These are phyloP conservation scores for Coprinopsis sp. DNA, from an alignment of 768 basidiomycete species.

Conservation along the genomic window DNA sequence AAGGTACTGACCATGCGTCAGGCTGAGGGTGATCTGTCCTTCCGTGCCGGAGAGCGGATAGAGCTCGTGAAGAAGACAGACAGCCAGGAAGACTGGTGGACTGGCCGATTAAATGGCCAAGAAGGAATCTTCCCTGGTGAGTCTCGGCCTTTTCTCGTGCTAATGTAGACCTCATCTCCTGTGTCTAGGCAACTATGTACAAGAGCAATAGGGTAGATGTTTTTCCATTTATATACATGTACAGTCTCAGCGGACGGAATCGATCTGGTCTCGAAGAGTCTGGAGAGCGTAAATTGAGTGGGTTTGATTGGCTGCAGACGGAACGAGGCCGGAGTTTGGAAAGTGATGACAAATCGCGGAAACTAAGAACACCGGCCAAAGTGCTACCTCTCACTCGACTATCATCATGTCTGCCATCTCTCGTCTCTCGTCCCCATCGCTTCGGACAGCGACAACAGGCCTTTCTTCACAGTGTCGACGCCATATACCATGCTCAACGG, in stretches of 20 bases:
- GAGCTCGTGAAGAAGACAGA: conserved; percentile 81
- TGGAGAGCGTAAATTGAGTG: conserved; percentile 12
- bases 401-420: conserved; percentile 13
- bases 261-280: too few species aligned
- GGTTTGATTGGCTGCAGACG: conserved; percentile 29
- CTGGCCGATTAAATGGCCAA: conserved; percentile 74
- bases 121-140: conserved; percentile 90
- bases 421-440: conserved; percentile 13
- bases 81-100: conserved; percentile 97
- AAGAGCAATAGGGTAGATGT: conserved; percentile 37
- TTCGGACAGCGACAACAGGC: conserved; percentile 16
- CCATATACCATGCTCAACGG: conserved; percentile 27
- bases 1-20: conserved; percentile 24
- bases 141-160: conserved; percentile 6
- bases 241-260: not conserved
- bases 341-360: conserved; percentile 8
- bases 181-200: conserved; percentile 60
- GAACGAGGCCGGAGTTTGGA: conserved; percentile 1
- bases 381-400: conserved; percentile 5
- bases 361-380: conserved; percentile 22
- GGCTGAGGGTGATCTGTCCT: conserved; percentile 91
- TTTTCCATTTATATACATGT: conserved; percentile 3
- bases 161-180: conserved; percentile 7
- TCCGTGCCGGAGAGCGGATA: conserved; percentile 85
- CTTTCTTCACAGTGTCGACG: conserved; percentile 26